These are phyloP conservation scores for Fusarium papillatum DNA, from an alignment of 2,329 filamentous ascomycete species.

Conservation along the genomic window DNA sequence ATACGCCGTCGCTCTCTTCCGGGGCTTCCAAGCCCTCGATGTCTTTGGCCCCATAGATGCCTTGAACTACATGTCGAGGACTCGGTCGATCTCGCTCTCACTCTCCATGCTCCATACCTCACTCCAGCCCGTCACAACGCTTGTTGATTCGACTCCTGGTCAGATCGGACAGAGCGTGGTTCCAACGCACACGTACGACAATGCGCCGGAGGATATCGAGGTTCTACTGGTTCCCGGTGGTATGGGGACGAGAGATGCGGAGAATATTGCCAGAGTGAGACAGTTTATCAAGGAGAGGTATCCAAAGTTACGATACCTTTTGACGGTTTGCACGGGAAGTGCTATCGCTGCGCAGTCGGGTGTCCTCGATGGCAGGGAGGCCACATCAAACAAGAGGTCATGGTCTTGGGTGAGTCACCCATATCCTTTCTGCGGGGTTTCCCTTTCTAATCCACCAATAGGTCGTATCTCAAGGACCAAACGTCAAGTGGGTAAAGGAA, in stretches of 20 bases:
- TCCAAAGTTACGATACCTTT: conserved; percentile 61
- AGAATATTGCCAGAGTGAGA: conserved; percentile 40
- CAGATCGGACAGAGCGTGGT: conserved; percentile 48
- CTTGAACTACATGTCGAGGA: conserved; percentile 47
- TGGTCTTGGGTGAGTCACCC: conserved; percentile 51
- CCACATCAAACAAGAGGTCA: conserved; percentile 72
- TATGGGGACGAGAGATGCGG: conserved; percentile 44
- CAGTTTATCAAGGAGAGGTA: conserved; percentile 59
- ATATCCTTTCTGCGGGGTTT: too few species aligned
- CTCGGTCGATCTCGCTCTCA: conserved; percentile 18
- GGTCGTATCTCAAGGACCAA: conserved; percentile 55
- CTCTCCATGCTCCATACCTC: conserved; percentile 46
- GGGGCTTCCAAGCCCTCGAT: conserved; percentile 41
- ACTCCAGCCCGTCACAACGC: conserved; percentile 47
- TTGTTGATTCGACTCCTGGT: conserved; percentile 1
- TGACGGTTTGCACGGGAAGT: conserved; percentile 75
- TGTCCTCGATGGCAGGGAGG: conserved; percentile 66
- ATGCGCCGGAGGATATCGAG: conserved; percentile 50
- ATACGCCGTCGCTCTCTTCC: conserved; percentile 39
- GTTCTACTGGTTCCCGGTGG: conserved; percentile 57
- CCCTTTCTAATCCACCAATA: conserved; percentile 14
- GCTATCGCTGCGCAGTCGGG: conserved; percentile 67
- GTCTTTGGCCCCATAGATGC: conserved; percentile 52
- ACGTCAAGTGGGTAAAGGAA: conserved; percentile 66
- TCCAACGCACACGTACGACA: conserved; percentile 54